Percentiles rank a stretch among this genome's conserved stretches.
Conservation (phyloP, 495 filamentous ascomycete species). For the Penicillium robsamsonii region DNA sequence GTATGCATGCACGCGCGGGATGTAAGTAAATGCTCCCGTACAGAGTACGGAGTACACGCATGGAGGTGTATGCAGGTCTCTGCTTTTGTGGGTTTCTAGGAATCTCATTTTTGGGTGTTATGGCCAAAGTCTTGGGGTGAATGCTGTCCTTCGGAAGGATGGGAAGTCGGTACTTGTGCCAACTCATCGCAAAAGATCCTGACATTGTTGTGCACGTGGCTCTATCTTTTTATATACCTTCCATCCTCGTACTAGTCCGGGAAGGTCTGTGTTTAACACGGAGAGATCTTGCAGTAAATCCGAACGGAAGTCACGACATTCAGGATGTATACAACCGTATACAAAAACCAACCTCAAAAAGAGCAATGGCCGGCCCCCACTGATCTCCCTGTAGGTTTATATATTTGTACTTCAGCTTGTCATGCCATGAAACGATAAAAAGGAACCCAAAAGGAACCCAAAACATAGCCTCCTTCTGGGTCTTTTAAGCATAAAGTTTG, state of each 20-base stretch:
- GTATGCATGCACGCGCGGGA: background rate
- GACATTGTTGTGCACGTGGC: background rate
- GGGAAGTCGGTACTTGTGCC: background rate
- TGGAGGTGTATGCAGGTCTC: background rate
- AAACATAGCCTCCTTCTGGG: conserved; percentile 20
- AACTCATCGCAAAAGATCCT: background rate
- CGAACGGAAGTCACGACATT: background rate
- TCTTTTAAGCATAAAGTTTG: conserved; percentile 26
- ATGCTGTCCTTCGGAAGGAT: background rate
- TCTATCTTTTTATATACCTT: background rate
- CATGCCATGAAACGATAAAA: conserved; percentile 10
- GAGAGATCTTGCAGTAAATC: background rate
- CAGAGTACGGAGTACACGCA: background rate
- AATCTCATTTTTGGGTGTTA: background rate
- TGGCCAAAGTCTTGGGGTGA: background rate
- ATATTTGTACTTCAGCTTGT: background rate
- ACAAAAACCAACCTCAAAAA: background rate
- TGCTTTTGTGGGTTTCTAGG: background rate
- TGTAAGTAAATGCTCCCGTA: background rate
- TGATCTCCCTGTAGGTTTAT: background rate
- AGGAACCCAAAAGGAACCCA: conserved; percentile 13
- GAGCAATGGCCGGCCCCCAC: background rate
- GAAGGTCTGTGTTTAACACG: background rate
- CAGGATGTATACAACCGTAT: background rate
- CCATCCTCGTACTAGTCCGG: background rate